A percentile compares a stretch with the other conserved stretches of the same genome.
These are phyloP conservation scores for Hyphopichia fennica DNA, from an alignment of 1,139 yeast species.

Conservation along the genomic window DNA sequence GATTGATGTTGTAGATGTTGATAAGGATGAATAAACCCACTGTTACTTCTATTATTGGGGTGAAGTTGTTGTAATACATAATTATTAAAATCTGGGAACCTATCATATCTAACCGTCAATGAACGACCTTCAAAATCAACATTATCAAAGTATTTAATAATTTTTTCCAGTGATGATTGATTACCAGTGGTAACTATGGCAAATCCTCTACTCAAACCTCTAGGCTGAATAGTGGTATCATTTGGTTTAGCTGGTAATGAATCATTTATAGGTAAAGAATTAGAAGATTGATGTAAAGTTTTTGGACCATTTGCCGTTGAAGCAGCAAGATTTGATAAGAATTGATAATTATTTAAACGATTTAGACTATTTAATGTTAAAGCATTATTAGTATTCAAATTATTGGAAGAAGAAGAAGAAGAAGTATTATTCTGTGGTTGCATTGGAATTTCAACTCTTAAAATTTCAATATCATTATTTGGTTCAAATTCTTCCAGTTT, in stretches of 20 bases:
- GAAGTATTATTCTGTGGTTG: slow-evolving; percentile 18
- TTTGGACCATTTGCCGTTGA: neutral
- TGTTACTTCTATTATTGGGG: slow-evolving; percentile 10
- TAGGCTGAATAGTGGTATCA: slow-evolving; percentile 1
- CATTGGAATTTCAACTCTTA: slow-evolving; percentile 58
- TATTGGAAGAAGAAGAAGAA: neutral
- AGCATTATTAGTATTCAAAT: neutral
- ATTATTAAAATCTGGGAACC: slow-evolving; percentile 42
- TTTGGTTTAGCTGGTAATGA: neutral
- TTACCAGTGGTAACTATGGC: slow-evolving; percentile 62
- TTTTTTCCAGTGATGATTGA: slow-evolving; percentile 47
- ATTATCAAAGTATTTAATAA: slow-evolving; percentile 53
- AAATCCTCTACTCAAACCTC: slow-evolving; percentile 50
- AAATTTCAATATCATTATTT: slow-evolving; percentile 28
- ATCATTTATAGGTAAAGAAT: neutral
- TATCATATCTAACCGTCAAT: slow-evolving; percentile 61
- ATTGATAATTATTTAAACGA: slow-evolving; percentile 10
- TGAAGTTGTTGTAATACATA: slow-evolving; percentile 31
- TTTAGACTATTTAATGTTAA: slow-evolving; percentile 2
- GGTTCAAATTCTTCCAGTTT: slow-evolving; percentile 35
- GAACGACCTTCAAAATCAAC: slow-evolving; percentile 56
- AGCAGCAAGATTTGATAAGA: slow-evolving; percentile 7
- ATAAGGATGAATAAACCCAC: neutral
- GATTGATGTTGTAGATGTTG: neutral
- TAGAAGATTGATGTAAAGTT: neutral